These are phyloP conservation scores for Pythium pyrilobum DNA, from an alignment of 352 stramenopile genomes.

Conservation along the genomic window DNA sequence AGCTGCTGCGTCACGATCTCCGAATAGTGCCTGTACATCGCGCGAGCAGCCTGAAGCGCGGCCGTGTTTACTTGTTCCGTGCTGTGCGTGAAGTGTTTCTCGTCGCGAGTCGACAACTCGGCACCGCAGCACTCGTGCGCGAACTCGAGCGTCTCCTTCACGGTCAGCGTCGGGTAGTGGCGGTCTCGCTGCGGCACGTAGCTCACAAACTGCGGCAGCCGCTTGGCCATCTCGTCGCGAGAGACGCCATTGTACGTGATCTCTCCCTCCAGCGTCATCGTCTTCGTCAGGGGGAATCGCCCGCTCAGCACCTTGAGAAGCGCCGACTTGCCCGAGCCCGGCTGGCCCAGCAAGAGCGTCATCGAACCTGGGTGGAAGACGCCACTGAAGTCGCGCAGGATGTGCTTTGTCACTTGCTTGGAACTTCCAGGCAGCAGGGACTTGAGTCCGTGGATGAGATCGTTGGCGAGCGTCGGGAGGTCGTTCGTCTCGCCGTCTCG, in stretches of 20 bases:
- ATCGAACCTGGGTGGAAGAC: conserved; percentile 28
- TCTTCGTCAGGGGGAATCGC: conserved; percentile 41
- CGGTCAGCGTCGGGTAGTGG: conserved; percentile 24
- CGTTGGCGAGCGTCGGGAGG: conserved; percentile 14
- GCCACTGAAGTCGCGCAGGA: conserved; percentile 22
- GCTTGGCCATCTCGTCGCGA: conserved; percentile 24
- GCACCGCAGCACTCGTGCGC: conserved; percentile 19
- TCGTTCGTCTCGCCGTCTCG: not conserved
- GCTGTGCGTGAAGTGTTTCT: conserved; percentile 26
- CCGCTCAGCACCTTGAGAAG: conserved; percentile 55
- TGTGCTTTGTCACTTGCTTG: conserved; percentile 18
- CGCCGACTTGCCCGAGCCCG: conserved; percentile 26
- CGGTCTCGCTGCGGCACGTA: conserved; percentile 36
- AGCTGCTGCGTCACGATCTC: conserved; percentile 34
- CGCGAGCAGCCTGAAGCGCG: conserved; percentile 10
- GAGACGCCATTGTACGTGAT: conserved; percentile 49
- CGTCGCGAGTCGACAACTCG: conserved; percentile 15
- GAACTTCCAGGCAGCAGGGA: conserved; percentile 3
- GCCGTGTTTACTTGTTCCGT: conserved; percentile 23
- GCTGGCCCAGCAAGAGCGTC: conserved; percentile 22
- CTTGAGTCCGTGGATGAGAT: not conserved
- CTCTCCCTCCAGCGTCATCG: conserved; percentile 31
- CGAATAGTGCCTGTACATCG: conserved; percentile 17
- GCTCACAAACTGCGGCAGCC: conserved; percentile 38
- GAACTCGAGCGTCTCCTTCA: conserved; percentile 30